phyloP scores from a whole-genome alignment of 768 basidiomycete genomes.

The Punctularia strigosozonata region DNA sequence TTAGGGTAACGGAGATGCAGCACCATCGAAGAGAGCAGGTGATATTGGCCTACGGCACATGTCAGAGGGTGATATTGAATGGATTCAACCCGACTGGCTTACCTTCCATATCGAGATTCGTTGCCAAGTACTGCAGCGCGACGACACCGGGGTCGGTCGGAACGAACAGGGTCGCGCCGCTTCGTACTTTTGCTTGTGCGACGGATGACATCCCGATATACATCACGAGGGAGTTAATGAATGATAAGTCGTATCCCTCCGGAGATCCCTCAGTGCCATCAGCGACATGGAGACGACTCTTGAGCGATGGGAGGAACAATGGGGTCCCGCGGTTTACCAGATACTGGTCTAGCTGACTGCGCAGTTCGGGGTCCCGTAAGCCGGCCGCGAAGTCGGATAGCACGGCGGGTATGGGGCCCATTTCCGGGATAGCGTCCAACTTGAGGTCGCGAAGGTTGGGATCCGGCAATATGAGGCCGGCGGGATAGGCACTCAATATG shows the following conservation, averaged over 20 bases:
- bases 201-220: conserved; percentile 92
- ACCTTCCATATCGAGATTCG: conserved; percentile 89
- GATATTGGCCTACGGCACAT: conserved; percentile 70
- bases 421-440: conserved; percentile 73
- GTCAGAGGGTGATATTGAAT: conserved; percentile 1
- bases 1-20: conserved; percentile 96
- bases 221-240: conserved; percentile 92
- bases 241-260: conserved; percentile 73
- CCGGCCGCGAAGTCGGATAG: conserved; percentile 83
- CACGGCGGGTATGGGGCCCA: conserved; percentile 86
- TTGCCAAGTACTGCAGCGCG: conserved; percentile 71
- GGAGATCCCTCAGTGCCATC: conserved; percentile 30
- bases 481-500: conserved; percentile 91
- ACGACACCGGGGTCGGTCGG: conserved; percentile 76
- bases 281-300: conserved; percentile 57
- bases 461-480: conserved; percentile 70
- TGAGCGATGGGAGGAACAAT: conserved; percentile 65
- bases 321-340: conserved; percentile 65
- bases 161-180: conserved; percentile 72
- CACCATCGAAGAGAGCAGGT: conserved; percentile 84
- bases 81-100: conserved; percentile 12
- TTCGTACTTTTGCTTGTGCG: conserved; percentile 77
- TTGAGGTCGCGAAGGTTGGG: conserved; percentile 68
- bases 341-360: conserved; percentile 72
- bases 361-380: conserved; percentile 72